phyloP scores from a whole-genome alignment of 2,329 filamentous ascomycete species.

The Lecanicillium sp. region DNA sequence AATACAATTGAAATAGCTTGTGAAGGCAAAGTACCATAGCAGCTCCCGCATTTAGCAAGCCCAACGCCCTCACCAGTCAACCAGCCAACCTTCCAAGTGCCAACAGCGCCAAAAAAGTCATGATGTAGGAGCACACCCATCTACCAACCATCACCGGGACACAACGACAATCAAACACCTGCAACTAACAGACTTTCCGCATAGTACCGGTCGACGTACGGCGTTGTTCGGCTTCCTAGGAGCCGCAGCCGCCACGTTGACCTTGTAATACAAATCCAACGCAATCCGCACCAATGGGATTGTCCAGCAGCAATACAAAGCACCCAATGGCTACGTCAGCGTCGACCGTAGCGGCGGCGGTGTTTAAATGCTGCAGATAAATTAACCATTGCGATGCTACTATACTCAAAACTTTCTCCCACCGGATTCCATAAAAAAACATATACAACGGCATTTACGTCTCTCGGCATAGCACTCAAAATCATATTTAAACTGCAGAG shows the following conservation, averaged over 20 bases:
- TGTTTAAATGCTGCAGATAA: constrained; percentile 21
- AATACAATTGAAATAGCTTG: no score
- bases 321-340: constrained; percentile 36
- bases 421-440: neutral
- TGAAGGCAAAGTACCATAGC: no score
- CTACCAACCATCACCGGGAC: neutral
- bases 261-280: constrained; percentile 26
- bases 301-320: constrained; percentile 27
- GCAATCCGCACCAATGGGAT: constrained; percentile 32
- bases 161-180: neutral
- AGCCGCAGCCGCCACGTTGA: constrained; percentile 18
- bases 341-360: constrained; percentile 44
- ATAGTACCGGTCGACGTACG: constrained; percentile 24
- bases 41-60: no score
- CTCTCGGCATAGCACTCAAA: no score
- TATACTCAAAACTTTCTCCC: neutral
- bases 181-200: neutral
- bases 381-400: constrained; percentile 1
- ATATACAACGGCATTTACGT: neutral
- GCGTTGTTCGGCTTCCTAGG: constrained; percentile 25
- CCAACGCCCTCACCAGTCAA: no score
- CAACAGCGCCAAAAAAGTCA: no score
- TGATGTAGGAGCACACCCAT: constrained; percentile 5
- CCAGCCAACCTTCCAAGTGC: no score
- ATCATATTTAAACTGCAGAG: no score